Evolutionary conservation across 148 eudicot species (phyloP).

Genomic region (Tetragonia tetragonoides): DNA sequence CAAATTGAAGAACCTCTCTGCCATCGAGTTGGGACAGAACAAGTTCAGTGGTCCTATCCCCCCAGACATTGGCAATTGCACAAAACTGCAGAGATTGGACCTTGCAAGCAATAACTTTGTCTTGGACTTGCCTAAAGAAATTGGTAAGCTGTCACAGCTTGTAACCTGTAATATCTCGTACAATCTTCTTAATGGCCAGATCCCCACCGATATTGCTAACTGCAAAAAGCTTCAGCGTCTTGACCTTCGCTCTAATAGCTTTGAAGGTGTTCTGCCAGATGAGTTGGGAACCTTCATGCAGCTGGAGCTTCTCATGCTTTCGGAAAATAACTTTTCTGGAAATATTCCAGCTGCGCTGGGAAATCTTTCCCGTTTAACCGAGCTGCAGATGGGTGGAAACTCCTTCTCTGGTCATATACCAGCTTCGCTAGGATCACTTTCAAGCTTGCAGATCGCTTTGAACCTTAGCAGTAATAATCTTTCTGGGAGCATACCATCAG

Average conservation of each 20-base stretch:
- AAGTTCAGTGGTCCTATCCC: conserved; percentile 77
- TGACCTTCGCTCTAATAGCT: conserved; percentile 75
- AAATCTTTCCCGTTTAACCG: conserved; percentile 70
- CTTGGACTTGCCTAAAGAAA: conserved; percentile 70
- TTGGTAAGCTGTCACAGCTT: conserved; percentile 58
- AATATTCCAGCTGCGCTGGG: conserved; percentile 69
- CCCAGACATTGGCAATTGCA: conserved; percentile 59
- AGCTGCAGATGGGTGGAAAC: conserved; percentile 90
- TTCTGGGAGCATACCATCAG: conserved; percentile 70
- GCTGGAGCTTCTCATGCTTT: conserved; percentile 81
- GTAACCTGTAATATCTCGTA: conserved; percentile 81
- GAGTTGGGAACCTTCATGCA: conserved; percentile 71
- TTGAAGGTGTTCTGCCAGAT: conserved; percentile 49
- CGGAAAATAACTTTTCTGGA: conserved; percentile 74
- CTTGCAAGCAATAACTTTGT: conserved; percentile 71
- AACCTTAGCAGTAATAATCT: conserved; percentile 81
- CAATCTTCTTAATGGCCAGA: conserved; percentile 55
- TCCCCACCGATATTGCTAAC: conserved; percentile 61
- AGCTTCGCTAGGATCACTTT: conserved; percentile 61
- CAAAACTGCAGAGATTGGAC: conserved; percentile 74
- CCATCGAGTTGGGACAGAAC: conserved; percentile 78
- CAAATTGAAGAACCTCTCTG: conserved; percentile 67
- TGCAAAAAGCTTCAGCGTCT: conserved; percentile 91
- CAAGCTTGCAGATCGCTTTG: conserved; percentile 77
- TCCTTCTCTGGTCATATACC: conserved; percentile 72